Percentiles rank a stretch among this genome's conserved stretches.
Evolutionary conservation across 768 basidiomycete species (phyloP).

Genomic region (Boletus sp.): DNA sequence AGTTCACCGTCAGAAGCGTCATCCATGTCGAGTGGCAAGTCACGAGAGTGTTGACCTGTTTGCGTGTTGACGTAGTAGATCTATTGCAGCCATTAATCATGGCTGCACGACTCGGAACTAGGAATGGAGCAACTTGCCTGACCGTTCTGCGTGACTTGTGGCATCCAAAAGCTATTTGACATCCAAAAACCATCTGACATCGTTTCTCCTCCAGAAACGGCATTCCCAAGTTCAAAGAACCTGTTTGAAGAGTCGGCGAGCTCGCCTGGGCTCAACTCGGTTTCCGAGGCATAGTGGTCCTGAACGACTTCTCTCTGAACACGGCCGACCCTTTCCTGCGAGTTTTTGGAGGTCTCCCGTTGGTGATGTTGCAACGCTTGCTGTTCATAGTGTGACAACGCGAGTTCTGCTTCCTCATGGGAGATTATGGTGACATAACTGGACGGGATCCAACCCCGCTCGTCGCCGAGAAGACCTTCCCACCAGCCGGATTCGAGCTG

Average conservation of each 20-base stretch:
- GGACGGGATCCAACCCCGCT: slow-evolving; percentile 96
- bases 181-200: slow-evolving; percentile 59
- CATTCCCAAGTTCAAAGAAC: slow-evolving; percentile 32
- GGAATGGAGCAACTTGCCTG: slow-evolving; percentile 55
- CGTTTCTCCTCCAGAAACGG: slow-evolving; percentile 29
- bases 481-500: slow-evolving; percentile 96
- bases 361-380: slow-evolving; percentile 13
- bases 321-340: slow-evolving; percentile 14
- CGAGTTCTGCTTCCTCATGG: slow-evolving; percentile 77
- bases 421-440: slow-evolving; percentile 86
- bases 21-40: slow-evolving; percentile 76
- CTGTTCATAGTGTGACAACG: slow-evolving; percentile 39
- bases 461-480: slow-evolving; percentile 89
- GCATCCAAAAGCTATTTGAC: slow-evolving; percentile 70
- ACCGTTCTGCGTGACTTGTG: slow-evolving; percentile 76
- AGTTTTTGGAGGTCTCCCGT: slow-evolving; percentile 11
- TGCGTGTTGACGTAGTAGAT: slow-evolving; percentile 95
- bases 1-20: slow-evolving; percentile 66
- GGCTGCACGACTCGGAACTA: background rate
- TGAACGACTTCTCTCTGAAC: slow-evolving; percentile 14
- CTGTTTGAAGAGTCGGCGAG: slow-evolving; percentile 37
- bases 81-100: slow-evolving; percentile 38
- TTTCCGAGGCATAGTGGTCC: slow-evolving; percentile 38
- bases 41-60: slow-evolving; percentile 78
- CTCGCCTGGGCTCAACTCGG: slow-evolving; percentile 43